Evolutionary conservation across 176 grass and related monocot genomes (phyloP).

Genomic region (Eremochloa ophiuroides): DNA sequence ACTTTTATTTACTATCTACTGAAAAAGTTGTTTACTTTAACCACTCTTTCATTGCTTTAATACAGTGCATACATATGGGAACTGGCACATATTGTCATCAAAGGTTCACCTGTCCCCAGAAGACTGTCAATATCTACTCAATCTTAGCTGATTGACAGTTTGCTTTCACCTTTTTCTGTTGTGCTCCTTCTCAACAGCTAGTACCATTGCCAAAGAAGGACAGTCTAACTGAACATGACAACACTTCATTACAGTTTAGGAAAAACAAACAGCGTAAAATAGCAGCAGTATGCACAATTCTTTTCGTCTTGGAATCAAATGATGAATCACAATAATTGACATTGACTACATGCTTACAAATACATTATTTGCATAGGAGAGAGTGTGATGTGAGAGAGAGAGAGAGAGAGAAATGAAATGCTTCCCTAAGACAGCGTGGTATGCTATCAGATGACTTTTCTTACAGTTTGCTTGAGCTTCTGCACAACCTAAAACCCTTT

Average conservation of each 20-base stretch:
- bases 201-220: background rate
- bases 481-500: slow-evolving; percentile 3
- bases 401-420: background rate
- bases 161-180: background rate
- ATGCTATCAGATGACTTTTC: background rate
- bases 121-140: background rate
- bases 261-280: background rate
- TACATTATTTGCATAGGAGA: background rate
- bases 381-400: background rate
- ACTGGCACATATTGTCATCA: background rate
- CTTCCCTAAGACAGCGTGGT: background rate
- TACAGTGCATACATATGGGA: background rate
- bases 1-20: slow-evolving; percentile 6
- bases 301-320: background rate
- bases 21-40: slow-evolving; percentile 26
- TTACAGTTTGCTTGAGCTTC: background rate
- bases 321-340: background rate
- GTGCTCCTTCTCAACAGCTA: background rate
- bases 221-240: background rate
- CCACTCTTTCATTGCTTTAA: background rate
- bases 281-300: background rate
- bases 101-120: background rate
- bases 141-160: background rate
- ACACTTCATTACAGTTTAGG: background rate
- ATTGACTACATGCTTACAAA: background rate